A percentile compares a stretch with the other conserved stretches of the same genome.
Conservation (phyloP, 2,329 filamentous ascomycete species). For the Diaporthe batatas region DNA sequence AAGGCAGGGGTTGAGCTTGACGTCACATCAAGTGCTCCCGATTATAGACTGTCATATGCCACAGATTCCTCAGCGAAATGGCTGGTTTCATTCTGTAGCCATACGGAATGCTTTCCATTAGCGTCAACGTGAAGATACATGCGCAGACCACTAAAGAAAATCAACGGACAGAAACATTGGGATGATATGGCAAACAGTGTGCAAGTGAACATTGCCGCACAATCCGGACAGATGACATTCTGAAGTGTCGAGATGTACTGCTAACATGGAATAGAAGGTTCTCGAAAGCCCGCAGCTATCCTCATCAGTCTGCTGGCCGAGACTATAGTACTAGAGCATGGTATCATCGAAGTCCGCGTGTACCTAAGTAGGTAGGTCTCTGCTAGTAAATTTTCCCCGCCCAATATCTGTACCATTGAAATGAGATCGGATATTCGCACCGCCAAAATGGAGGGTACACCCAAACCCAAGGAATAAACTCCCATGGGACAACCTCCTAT, state of each 20-base stretch:
- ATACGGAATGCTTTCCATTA: no score
- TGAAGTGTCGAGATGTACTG: neutral
- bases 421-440: no score
- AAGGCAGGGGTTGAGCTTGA: neutral
- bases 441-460: no score
- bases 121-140: no score
- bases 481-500: no score
- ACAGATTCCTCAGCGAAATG: neutral
- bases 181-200: neutral
- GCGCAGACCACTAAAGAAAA: no score
- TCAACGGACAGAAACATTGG: no score
- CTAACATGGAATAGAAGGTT: neutral
- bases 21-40: neutral
- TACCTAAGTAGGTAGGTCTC: neutral
- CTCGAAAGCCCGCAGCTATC: neutral
- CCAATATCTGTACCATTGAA: neutral
- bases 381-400: neutral
- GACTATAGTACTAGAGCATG: neutral
- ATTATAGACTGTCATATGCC: neutral
- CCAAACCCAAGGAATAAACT: no score
- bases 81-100: no score
- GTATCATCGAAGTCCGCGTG: neutral
- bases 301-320: neutral
- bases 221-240: accelerated
- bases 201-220: neutral